phyloP scores from a whole-genome alignment of 2,329 filamentous ascomycete species.

The Cyclaneusma minus region DNA sequence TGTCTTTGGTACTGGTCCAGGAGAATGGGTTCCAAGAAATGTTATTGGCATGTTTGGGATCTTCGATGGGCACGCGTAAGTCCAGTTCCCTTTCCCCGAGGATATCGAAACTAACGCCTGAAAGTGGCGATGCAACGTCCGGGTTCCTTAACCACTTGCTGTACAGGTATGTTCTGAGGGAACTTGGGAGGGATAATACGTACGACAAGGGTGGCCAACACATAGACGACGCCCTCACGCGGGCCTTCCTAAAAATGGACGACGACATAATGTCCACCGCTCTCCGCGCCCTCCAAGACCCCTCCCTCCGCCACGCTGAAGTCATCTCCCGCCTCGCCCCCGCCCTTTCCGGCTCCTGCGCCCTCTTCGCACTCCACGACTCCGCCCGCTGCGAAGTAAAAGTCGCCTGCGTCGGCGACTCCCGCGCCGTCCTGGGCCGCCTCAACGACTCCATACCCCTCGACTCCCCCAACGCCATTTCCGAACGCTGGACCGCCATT shows the following conservation, averaged over 20 bases:
- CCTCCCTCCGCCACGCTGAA: conserved; percentile 15
- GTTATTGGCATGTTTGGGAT: conserved; percentile 12
- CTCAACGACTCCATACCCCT: neutral
- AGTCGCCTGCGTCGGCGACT: conserved; percentile 54
- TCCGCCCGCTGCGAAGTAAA: conserved; percentile 33
- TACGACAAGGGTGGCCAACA: conserved; percentile 7
- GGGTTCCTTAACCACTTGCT: conserved; percentile 24
- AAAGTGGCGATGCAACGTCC: conserved; percentile 26
- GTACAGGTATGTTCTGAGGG: conserved; percentile 25
- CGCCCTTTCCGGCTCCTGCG: conserved; percentile 41
- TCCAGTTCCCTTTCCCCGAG: conserved; percentile 1
- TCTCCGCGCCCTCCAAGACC: conserved; percentile 18
- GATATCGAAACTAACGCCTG: neutral
- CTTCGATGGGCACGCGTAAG: conserved; percentile 33
- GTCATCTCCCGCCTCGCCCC: conserved; percentile 18
- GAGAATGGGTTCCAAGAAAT: neutral
- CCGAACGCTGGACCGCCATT: conserved; percentile 31
- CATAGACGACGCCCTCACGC: conserved; percentile 38
- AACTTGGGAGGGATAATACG: conserved; percentile 18
- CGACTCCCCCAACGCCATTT: no score
- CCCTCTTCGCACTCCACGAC: conserved; percentile 47
- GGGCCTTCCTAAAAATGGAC: conserved; percentile 39
- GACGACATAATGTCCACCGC: conserved; percentile 33
- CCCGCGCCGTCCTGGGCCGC: conserved; percentile 44
- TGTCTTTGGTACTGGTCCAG: no score